Evolutionary conservation across 2,329 filamentous ascomycete genomes (phyloP).

Genomic region (Aspergillus neoniger): DNA sequence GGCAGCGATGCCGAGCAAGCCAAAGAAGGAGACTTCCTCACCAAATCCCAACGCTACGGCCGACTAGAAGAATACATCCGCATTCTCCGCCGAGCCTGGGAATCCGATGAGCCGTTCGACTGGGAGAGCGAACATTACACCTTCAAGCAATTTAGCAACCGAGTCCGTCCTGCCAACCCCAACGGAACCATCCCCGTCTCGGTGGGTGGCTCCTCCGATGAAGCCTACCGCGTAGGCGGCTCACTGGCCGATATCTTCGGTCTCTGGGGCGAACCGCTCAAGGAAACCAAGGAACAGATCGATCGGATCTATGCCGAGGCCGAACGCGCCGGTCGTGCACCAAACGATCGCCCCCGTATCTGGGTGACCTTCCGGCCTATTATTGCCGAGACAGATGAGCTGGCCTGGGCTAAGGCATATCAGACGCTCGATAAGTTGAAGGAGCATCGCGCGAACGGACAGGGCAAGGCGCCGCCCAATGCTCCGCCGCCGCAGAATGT

Average conservation of each 20-base stretch:
- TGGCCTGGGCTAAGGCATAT: conserved; percentile 64
- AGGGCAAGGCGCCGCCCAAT: conserved; percentile 32
- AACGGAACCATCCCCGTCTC: conserved; percentile 60
- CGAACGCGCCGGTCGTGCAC: conserved; percentile 57
- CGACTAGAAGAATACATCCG: conserved; percentile 64
- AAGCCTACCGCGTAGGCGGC: conserved; percentile 62
- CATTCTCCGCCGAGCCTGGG: conserved; percentile 62
- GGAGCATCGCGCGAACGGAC: conserved; percentile 42
- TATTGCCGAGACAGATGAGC: conserved; percentile 61
- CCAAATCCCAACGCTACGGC: conserved; percentile 60
- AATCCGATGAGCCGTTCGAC: conserved; percentile 59
- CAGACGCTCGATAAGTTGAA: conserved; percentile 56
- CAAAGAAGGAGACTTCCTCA: conserved; percentile 61
- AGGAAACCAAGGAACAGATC: conserved; percentile 65
- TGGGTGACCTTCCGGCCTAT: conserved; percentile 68
- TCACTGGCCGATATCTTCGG: conserved; percentile 63
- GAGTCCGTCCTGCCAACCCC: conserved; percentile 55
- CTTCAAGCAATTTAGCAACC: conserved; percentile 61
- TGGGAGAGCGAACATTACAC: conserved; percentile 63
- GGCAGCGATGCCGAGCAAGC: conserved; percentile 63
- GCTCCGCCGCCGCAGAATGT: conserved; percentile 57
- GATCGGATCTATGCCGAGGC: conserved; percentile 62
- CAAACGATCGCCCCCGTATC: conserved; percentile 58
- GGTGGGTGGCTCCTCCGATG: conserved; percentile 61
- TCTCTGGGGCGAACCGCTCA: conserved; percentile 64